A percentile compares a stretch with the other conserved stretches of the same genome.
These are phyloP conservation scores for Obelidium mucronatum DNA, from an alignment of 192 early-diverging fungal genomes.

Conservation along the genomic window DNA sequence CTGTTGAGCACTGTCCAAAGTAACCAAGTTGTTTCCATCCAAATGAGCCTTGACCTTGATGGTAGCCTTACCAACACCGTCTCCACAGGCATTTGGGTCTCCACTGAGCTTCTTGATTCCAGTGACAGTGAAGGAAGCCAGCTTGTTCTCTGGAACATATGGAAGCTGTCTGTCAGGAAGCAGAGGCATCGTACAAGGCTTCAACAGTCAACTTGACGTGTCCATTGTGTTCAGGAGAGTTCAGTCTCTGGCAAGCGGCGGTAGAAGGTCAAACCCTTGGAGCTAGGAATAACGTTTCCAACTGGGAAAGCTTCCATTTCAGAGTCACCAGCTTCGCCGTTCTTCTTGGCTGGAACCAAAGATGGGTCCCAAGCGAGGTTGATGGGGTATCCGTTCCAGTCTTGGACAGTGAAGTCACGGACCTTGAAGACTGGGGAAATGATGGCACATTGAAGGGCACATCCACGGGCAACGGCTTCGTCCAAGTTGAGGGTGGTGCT, in stretches of 20 bases:
- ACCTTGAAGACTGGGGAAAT: slow-evolving; percentile 97
- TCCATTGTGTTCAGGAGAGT: slow-evolving; percentile 39
- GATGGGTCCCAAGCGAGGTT: slow-evolving; percentile 83
- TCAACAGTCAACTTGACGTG: slow-evolving; percentile 77
- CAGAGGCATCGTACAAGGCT: slow-evolving; percentile 72
- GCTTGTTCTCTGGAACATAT: slow-evolving; percentile 73
- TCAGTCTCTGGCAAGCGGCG: slow-evolving; percentile 69
- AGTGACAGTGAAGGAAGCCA: slow-evolving; percentile 87
- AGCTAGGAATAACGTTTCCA: slow-evolving; percentile 86
- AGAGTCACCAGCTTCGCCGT: slow-evolving; percentile 75
- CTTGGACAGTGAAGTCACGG: slow-evolving; percentile 92
- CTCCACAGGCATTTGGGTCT: slow-evolving; percentile 60
- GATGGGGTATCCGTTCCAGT: slow-evolving; percentile 89
- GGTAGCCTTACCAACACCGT: slow-evolving; percentile 68
- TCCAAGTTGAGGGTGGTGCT: slow-evolving; percentile 97
- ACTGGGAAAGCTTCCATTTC: slow-evolving; percentile 87
- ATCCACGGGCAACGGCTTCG: slow-evolving; percentile 95
- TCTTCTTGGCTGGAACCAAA: slow-evolving; percentile 57
- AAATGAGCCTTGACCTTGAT: slow-evolving; percentile 93
- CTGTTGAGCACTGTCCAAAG: slow-evolving; percentile 82
- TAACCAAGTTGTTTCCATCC: slow-evolving; percentile 72
- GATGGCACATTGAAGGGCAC: slow-evolving; percentile 97
- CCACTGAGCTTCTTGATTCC: slow-evolving; percentile 69
- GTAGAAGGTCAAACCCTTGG: slow-evolving; percentile 92
- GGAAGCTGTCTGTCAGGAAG: slow-evolving; percentile 70